Percentiles rank a stretch among this genome's conserved stretches.
These are phyloP conservation scores for Arthrobotrys musiformis DNA, from an alignment of 2,329 filamentous ascomycete genomes.

Conservation along the genomic window DNA sequence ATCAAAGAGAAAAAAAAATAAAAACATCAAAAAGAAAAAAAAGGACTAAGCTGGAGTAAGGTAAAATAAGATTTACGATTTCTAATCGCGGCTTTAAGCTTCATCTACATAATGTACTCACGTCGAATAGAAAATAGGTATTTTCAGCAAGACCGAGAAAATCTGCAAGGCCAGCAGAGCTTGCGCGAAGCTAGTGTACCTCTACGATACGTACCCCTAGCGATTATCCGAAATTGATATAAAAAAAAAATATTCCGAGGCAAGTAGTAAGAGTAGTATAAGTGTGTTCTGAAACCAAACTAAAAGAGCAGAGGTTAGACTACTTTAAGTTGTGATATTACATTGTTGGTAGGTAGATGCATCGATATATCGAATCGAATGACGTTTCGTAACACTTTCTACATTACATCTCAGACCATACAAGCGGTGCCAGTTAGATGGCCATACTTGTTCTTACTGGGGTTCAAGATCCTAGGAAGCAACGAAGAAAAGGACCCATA, in stretches of 20 bases:
- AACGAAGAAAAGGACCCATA: slow-evolving; percentile 18
- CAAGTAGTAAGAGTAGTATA: neutral
- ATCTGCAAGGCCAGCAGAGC: slow-evolving; percentile 22
- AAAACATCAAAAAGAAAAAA: neutral
- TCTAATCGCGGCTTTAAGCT: slow-evolving; percentile 17
- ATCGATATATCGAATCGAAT: slow-evolving; percentile 6
- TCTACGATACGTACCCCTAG: too few species aligned
- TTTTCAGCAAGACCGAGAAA: neutral
- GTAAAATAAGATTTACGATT: slow-evolving; percentile 3
- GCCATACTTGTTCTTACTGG: slow-evolving; percentile 1
- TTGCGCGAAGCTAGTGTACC: slow-evolving; percentile 23
- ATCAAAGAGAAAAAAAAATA: neutral
- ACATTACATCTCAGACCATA: slow-evolving; percentile 18
- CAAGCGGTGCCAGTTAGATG: slow-evolving; percentile 14
- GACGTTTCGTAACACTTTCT: slow-evolving; percentile 19
- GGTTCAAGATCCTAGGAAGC: slow-evolving; percentile 10
- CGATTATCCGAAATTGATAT: slow-evolving; percentile 14
- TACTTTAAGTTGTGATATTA: slow-evolving; percentile 19
- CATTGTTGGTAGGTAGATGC: slow-evolving; percentile 11
- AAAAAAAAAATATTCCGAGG: slow-evolving; percentile 3
- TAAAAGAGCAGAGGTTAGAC: neutral
- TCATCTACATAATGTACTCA: slow-evolving; percentile 11
- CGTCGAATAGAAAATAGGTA: neutral
- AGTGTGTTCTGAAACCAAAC: slow-evolving; percentile 10
- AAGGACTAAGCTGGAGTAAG: neutral